Conservation (phyloP, 1,139 yeast genomes). For the Protomyces pachydermus region DNA sequence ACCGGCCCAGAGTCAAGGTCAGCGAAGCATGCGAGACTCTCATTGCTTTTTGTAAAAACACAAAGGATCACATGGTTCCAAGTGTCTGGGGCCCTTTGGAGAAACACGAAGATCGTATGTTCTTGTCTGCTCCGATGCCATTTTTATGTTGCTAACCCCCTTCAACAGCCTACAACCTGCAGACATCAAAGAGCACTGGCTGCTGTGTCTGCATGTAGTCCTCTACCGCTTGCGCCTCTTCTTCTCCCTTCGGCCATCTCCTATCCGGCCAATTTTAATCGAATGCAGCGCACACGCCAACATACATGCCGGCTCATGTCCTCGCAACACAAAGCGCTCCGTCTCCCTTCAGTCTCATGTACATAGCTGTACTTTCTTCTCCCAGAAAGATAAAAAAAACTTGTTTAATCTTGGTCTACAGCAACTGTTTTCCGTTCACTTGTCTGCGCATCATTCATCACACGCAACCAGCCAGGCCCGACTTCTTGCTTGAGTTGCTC, state of each 20-base stretch:
- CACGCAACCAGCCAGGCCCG: constrained; percentile 33
- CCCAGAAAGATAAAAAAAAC: too few relatives aligned
- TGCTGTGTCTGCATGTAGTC: not conserved
- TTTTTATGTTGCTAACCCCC: not conserved
- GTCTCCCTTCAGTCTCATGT: not conserved
- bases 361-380: not conserved
- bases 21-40: constrained; percentile 34
- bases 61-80: constrained; percentile 33
- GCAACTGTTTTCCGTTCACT: not conserved
- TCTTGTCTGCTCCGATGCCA: too few relatives aligned
- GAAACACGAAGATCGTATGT: constrained; percentile 31
- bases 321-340: too few relatives aligned
- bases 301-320: too few relatives aligned
- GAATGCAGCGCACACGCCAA: too few relatives aligned
- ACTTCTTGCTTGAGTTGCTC: constrained; percentile 33
- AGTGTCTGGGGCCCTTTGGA: constrained; percentile 33
- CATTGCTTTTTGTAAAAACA: constrained; percentile 30
- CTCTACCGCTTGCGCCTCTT: too few relatives aligned
- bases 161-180: not conserved
- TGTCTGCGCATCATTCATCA: constrained; percentile 28
- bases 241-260: too few relatives aligned
- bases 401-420: not conserved
- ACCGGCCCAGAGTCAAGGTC: constrained; percentile 32
- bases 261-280: too few relatives aligned
- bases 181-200: not conserved